Evolutionary conservation across 331 rosid species (phyloP), one percentile per base, ranked within the genome.

Genomic region (Acacia pycnantha): DNA sequence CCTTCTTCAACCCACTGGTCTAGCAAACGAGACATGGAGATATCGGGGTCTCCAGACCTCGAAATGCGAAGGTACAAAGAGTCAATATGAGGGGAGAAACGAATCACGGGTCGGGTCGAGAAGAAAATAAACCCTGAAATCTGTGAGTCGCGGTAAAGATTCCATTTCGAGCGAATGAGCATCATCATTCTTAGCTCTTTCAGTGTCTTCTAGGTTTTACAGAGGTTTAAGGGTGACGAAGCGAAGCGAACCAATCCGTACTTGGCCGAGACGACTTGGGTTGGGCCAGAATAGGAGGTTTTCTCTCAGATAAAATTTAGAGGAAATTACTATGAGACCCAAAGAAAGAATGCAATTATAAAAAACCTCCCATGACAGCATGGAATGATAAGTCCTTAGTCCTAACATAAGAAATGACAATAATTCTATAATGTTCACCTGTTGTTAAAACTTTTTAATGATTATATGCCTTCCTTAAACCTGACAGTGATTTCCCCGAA

Each of bases 1-100:
- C 93, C 97, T 88, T 91, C 79, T 80, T 88, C 83, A 9, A 89
- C 73, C 97, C 97, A 94, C 48, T 89, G 93, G 24, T 90, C 83
- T 12, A 94, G 90, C 75, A 91, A 76, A 2, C 87, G 85, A 59
- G 22, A 22, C 50, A 94, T 68, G 33, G 97, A 65, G 72, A 68
- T 54, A 70, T 27, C 58, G 11, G 97, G 97, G 71, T 91, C 65
- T 43, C 90, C 85, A 16, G 56, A 76, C 84, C 50, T 78, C 59
- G 71, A 84, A 73, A 94, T 69, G 33, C 88, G 85, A 47, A 12
- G 54, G 87, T 41, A 64, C 3, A 93, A 89, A 61, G 93, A 62
- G 65, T 86, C 87, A 11, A 56, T 21, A 54, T 48, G 70, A 46
- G 84, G 41, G 4, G 72, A 27, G 37, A 77, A 64, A 71, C 67